Evolutionary conservation across 2,329 filamentous ascomycete genomes (phyloP).

Genomic region (Ceratocystis huliohia): DNA sequence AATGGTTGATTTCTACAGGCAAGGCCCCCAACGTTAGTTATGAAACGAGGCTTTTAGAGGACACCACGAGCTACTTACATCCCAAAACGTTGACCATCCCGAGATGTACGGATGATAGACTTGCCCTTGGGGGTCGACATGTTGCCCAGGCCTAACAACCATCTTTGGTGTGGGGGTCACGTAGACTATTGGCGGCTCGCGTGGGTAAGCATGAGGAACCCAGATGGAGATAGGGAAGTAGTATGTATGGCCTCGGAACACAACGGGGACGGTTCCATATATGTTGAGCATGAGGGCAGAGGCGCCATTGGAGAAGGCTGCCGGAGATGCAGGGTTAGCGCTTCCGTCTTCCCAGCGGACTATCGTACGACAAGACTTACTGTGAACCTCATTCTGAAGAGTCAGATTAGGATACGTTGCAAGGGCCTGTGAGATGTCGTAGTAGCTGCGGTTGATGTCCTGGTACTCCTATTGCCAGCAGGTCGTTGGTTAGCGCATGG

Average conservation of each 20-base stretch:
- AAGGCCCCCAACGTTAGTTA: constrained; percentile 21
- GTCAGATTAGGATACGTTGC: constrained; percentile 66
- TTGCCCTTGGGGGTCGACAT: constrained; percentile 84
- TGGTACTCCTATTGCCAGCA: constrained; percentile 60
- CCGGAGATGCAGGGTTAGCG: constrained; percentile 23
- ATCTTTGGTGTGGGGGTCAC: constrained; percentile 81
- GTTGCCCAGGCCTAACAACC: constrained; percentile 80
- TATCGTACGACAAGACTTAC: constrained; percentile 38
- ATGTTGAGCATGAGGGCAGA: constrained; percentile 80
- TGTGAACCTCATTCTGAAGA: constrained; percentile 89
- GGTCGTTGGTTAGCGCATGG: not conserved
- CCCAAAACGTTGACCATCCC: constrained; percentile 79
- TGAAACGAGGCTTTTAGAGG: not conserved
- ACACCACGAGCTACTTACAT: constrained; percentile 47
- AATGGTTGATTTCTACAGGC: constrained; percentile 60
- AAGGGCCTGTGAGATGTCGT: constrained; percentile 74
- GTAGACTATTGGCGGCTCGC: constrained; percentile 74
- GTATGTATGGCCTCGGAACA: constrained; percentile 79
- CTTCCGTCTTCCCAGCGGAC: not conserved
- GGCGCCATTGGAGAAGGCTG: constrained; percentile 78
- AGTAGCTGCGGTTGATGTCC: constrained; percentile 85
- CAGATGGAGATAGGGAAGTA: constrained; percentile 86
- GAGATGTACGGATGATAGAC: constrained; percentile 94
- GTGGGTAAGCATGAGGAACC: constrained; percentile 82
- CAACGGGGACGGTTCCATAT: constrained; percentile 77